Evolutionary conservation across 2,329 filamentous ascomycete genomes (phyloP), one percentile per base, ranked within the genome.

Genomic region (Alternaria sp.): DNA sequence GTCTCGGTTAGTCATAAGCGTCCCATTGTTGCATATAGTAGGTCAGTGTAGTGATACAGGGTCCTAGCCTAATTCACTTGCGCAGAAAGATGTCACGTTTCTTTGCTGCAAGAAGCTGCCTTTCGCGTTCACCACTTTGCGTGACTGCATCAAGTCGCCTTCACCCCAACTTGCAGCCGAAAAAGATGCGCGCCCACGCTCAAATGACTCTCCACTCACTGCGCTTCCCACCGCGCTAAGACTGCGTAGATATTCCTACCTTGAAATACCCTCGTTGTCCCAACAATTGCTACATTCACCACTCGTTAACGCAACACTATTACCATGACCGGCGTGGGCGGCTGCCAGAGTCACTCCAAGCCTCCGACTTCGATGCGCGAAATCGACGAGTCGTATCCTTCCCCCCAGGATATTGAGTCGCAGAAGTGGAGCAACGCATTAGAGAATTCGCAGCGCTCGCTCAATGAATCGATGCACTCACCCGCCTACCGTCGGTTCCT

Each of bases 1-100:
- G 95, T 99, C 69, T 93, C 95, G 78, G 93, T 96, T 79, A 84
- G 90, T 87, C 62, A 61, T 44, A 43, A 61, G 58, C 55, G 51
- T 47, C 51, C 53, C 44, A 54, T 61, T 72, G 55, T 63, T 72
- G 70, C 75, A 78, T 57, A 63, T 78, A 75, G 67, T 43, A 64
- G 70, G 24, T 26, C 24, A 26, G 28, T 30, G 28, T 4, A 12
- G 28, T 11, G 11, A 5, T 5, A 30, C 28, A 5, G 11, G 28
- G 28, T 38, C 32, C 14, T 6, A 16, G 12, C 11, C 11, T 36
- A 7, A 14, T 36, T 36, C 14, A 4, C 32, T 14, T 36, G 28
- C 28, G 28, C 14, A 3, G 14, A 36, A 36, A 12, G 14, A 12
- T 36, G 14, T 16, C 12, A 6, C 32, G 14, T 34, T 34, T 34